Percentiles rank a stretch among this genome's conserved stretches.
These are phyloP conservation scores for Eucommia ulmoides DNA, from an alignment of 257 asterid genomes.

Conservation along the genomic window DNA sequence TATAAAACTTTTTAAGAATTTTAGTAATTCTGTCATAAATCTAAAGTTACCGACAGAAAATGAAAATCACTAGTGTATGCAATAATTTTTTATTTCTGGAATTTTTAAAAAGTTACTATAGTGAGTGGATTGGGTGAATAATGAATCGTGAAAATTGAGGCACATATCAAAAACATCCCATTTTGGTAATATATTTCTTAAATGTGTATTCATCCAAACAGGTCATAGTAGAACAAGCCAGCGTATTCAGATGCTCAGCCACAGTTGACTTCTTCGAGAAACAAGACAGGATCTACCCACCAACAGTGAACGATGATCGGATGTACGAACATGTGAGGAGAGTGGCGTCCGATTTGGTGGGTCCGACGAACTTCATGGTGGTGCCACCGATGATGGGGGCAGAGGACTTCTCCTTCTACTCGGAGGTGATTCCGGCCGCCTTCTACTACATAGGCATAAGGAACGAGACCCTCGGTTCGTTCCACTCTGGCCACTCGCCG, in stretches of 20 bases:
- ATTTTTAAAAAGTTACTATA: no score
- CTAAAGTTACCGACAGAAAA: no score
- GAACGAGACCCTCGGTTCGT: constrained; percentile 58
- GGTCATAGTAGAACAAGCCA: constrained; percentile 65
- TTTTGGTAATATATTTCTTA: no score
- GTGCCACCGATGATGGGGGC: constrained; percentile 82
- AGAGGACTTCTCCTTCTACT: constrained; percentile 87
- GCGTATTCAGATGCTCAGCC: constrained; percentile 67
- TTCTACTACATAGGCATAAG: constrained; percentile 72
- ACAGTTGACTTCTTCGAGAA: constrained; percentile 70
- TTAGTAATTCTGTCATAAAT: no score
- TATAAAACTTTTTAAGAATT: no score
- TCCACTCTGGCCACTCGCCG: constrained; percentile 64
- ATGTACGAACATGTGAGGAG: constrained; percentile 50
- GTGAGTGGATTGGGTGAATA: no score
- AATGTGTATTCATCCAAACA: no score
- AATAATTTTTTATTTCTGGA: no score
- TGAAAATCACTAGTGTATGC: no score
- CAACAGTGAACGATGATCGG: constrained; percentile 51
- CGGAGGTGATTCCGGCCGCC: constrained; percentile 67
- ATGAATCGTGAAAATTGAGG: no score
- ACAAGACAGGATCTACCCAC: constrained; percentile 58
- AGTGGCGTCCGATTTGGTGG: constrained; percentile 34
- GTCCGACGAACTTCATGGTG: constrained; percentile 32
- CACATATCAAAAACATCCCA: no score